These are phyloP conservation scores for Alternaria triticimaculans DNA, from an alignment of 2,329 filamentous ascomycete genomes.

Conservation along the genomic window DNA sequence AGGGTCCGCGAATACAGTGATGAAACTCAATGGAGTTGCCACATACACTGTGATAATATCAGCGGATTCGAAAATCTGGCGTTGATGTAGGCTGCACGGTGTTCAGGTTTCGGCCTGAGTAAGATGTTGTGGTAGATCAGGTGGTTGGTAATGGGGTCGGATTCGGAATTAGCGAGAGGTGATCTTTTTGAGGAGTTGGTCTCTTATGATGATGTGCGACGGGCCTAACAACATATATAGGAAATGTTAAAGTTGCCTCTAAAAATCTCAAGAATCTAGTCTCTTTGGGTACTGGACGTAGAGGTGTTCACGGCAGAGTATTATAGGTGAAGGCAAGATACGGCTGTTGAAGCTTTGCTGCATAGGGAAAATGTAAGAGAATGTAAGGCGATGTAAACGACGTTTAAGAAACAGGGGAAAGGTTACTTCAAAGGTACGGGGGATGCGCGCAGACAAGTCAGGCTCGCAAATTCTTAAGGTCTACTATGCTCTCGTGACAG, in stretches of 20 bases:
- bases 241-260: background rate
- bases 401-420: too few relatives aligned
- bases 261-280: background rate
- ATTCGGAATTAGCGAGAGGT: background rate
- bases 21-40: background rate
- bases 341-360: background rate
- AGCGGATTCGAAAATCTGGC: background rate
- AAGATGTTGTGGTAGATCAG: slow-evolving; percentile 15
- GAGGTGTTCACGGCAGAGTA: background rate
- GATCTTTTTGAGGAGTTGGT: background rate
- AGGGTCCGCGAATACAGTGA: background rate
- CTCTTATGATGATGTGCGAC: background rate
- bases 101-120: background rate
- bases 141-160: background rate
- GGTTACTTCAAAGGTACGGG: too few relatives aligned
- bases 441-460: too few relatives aligned
- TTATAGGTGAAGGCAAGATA: background rate
- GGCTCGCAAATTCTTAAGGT: background rate
- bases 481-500: background rate
- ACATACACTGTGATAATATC: background rate
- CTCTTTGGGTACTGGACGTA: background rate
- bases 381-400: too few relatives aligned
- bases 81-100: background rate
- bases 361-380: background rate
- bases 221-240: fast-evolving